Evolutionary conservation across 371 early-diverging fungal genomes (phyloP).

Genomic region (Syncephalastrum contaminatum): DNA sequence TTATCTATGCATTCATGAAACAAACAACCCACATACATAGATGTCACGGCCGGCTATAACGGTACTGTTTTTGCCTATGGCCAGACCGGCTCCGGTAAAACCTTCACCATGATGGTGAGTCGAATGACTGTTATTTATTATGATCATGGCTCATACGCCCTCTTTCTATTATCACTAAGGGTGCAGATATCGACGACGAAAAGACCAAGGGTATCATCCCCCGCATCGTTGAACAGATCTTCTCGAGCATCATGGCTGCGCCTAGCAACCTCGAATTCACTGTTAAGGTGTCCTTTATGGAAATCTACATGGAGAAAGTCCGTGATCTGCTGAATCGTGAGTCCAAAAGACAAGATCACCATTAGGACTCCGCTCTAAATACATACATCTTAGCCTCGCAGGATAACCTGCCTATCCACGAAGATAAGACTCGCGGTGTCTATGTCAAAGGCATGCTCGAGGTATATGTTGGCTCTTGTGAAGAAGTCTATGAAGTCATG

Average conservation of each 20-base stretch:
- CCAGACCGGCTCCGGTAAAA: slow-evolving; percentile 98
- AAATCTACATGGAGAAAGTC: slow-evolving; percentile 99
- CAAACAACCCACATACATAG: slow-evolving; percentile 15
- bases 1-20: not conserved
- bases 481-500: slow-evolving; percentile 95
- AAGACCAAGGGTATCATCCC: slow-evolving; percentile 92
- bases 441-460: slow-evolving; percentile 95
- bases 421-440: slow-evolving; percentile 92
- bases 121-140: not conserved
- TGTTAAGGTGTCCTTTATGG: slow-evolving; percentile 96
- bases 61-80: slow-evolving; percentile 99
- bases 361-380: not conserved
- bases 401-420: slow-evolving; percentile 93
- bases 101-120: slow-evolving; percentile 97
- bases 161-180: slow-evolving; percentile 87
- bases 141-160: slow-evolving; percentile 19
- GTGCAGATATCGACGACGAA: slow-evolving; percentile 89
- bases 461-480: slow-evolving; percentile 89
- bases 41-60: slow-evolving; percentile 85
- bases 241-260: slow-evolving; percentile 80
- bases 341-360: slow-evolving; percentile 12
- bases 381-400: slow-evolving; percentile 50
- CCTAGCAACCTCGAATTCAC: slow-evolving; percentile 90
- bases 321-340: slow-evolving; percentile 93
- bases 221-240: slow-evolving; percentile 91